Percentiles rank a stretch among this genome's conserved stretches.
Evolutionary conservation across 2,329 filamentous ascomycete genomes (phyloP).

Genomic region (Fusarium sp.): DNA sequence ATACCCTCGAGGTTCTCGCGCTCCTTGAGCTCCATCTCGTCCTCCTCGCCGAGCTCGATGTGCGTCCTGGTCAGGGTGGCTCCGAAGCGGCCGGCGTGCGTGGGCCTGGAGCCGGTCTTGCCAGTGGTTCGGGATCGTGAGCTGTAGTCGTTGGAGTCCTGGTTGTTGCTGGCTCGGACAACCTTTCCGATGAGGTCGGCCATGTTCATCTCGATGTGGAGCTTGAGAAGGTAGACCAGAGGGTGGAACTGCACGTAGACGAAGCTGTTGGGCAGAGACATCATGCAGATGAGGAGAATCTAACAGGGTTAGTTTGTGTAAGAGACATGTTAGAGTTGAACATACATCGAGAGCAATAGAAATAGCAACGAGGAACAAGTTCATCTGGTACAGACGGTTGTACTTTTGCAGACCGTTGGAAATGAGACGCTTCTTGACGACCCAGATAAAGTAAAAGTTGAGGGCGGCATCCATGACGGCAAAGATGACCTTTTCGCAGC

Average conservation of each 20-base stretch:
- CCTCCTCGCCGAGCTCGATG: slow-evolving; percentile 45
- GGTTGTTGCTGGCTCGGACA: slow-evolving; percentile 31
- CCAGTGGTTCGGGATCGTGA: slow-evolving; percentile 33
- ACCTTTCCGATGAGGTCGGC: slow-evolving; percentile 42
- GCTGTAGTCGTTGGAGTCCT: slow-evolving; percentile 33
- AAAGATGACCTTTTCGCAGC: slow-evolving; percentile 61
- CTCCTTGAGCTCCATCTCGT: slow-evolving; percentile 42
- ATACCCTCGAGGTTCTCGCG: slow-evolving; percentile 39
- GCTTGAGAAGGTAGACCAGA: slow-evolving; percentile 39
- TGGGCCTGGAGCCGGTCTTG: slow-evolving; percentile 21
- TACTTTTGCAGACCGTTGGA: slow-evolving; percentile 62
- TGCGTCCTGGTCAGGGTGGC: slow-evolving; percentile 32
- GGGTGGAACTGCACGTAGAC: slow-evolving; percentile 41
- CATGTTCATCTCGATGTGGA: slow-evolving; percentile 43
- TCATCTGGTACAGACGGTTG: slow-evolving; percentile 55
- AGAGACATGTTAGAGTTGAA: not conserved
- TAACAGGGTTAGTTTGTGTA: slow-evolving; percentile 3
- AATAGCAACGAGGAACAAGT: slow-evolving; percentile 42
- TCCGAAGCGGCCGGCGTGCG: slow-evolving; percentile 28
- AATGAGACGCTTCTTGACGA: slow-evolving; percentile 58
- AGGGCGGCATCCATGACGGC: slow-evolving; percentile 58
- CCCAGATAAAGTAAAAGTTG: slow-evolving; percentile 59
- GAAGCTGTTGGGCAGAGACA: slow-evolving; percentile 40
- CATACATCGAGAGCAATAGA: slow-evolving; percentile 44
- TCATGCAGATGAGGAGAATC: slow-evolving; percentile 39